Percentiles rank a stretch among this genome's conserved stretches.
phyloP scores from a whole-genome alignment of 371 early-diverging fungal species.

The Blakeslea trispora region DNA sequence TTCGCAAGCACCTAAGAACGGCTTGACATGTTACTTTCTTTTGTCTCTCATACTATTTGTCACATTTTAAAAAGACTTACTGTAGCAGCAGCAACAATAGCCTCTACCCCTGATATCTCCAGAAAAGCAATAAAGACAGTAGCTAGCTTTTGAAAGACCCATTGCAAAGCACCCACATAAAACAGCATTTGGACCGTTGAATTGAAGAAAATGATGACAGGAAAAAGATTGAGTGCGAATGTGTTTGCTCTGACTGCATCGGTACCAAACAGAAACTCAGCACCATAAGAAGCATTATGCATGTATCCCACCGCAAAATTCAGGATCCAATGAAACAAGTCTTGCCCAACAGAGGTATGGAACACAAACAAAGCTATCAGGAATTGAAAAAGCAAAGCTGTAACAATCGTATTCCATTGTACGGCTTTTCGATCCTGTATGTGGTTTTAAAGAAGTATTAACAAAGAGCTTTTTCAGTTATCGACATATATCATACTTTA shows the following conservation, averaged over 20 bases:
- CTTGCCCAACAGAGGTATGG: constrained; percentile 68
- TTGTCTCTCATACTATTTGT: background rate
- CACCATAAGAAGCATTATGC: constrained; percentile 60
- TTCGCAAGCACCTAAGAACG: constrained; percentile 79
- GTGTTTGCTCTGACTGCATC: constrained; percentile 25
- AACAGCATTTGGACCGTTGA: constrained; percentile 80
- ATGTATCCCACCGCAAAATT: constrained; percentile 60
- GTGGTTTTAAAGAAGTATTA: no score
- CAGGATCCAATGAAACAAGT: constrained; percentile 73
- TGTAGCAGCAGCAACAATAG: constrained; percentile 82
- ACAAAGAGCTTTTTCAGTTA: background rate
- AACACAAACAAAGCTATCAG: constrained; percentile 77
- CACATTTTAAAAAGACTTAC: constrained; percentile 11
- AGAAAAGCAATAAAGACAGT: constrained; percentile 65
- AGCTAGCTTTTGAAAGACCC: constrained; percentile 71
- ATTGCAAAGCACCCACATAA: constrained; percentile 83
- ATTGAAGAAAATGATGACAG: constrained; percentile 83
- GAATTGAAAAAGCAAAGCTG: constrained; percentile 74
- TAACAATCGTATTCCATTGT: constrained; percentile 72
- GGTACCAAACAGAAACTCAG: constrained; percentile 71
- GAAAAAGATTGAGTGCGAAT: constrained; percentile 72
- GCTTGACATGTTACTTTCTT: constrained; percentile 20
- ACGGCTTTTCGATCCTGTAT: constrained; percentile 61
- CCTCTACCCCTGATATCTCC: constrained; percentile 82
- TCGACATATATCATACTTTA: constrained; percentile 48